Conservation (phyloP, 1,284 basidiomycete species). For the Fomitopsis betulina region DNA sequence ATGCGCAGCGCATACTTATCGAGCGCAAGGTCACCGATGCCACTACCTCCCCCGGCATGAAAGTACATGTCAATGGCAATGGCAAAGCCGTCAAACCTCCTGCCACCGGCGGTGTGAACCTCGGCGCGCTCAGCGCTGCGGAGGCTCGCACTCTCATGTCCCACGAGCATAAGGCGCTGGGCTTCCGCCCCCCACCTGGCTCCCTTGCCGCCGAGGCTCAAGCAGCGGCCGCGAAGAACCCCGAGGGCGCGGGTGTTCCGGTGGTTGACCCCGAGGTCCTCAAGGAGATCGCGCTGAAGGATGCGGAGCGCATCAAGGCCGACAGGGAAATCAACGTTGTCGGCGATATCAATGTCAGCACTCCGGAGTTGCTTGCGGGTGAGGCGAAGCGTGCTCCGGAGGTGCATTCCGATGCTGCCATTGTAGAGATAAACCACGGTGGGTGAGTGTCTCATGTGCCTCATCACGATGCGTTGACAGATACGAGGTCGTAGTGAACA, state of each 20-base stretch:
- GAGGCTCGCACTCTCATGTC: conserved; percentile 29
- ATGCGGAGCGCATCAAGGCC: conserved; percentile 25
- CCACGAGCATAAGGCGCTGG: conserved; percentile 30
- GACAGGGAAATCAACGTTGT: conserved; percentile 18
- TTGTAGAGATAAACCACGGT: conserved; percentile 7
- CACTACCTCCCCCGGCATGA: conserved; percentile 4
- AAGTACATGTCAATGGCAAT: conserved; percentile 6
- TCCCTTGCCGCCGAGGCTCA: conserved; percentile 30
- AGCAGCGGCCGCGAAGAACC: conserved; percentile 26
- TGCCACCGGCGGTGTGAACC: conserved; percentile 18
- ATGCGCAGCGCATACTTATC: conserved; percentile 24
- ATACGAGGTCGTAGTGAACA: not conserved
- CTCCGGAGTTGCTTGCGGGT: conserved; percentile 26
- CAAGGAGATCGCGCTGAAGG: conserved; percentile 13
- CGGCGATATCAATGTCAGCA: conserved; percentile 19
- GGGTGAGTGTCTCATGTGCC: conserved; percentile 3
- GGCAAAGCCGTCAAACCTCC: not conserved
- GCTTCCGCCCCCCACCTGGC: conserved; percentile 30
- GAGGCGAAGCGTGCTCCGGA: conserved; percentile 28
- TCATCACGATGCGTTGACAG: not conserved
- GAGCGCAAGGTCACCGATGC: conserved; percentile 18
- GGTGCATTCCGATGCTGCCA: conserved; percentile 16
- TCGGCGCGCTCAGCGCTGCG: conserved; percentile 22
- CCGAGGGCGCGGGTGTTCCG: conserved; percentile 16
- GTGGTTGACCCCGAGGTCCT: conserved; percentile 18